Conservation (phyloP, 768 basidiomycete species). For the Strobilomyces confusus region DNA sequence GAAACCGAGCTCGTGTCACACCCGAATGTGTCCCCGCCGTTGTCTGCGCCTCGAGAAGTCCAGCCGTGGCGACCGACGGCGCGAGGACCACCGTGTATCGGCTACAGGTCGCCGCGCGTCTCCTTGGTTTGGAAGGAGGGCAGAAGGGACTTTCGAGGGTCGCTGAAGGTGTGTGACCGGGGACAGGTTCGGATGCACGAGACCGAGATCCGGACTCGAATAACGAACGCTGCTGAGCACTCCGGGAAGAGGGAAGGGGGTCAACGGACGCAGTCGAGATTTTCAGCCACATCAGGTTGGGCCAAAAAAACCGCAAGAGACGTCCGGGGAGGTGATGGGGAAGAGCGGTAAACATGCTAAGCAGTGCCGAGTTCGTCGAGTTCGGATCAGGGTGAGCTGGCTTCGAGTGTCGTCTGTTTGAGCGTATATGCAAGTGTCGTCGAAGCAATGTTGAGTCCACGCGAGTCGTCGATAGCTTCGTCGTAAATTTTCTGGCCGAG, state of each 20-base stretch:
- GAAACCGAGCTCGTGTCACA: slow-evolving; percentile 12
- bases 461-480: neutral
- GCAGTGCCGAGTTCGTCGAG: slow-evolving; percentile 8
- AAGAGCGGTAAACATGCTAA: neutral
- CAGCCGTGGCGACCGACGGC: neutral
- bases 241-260: neutral
- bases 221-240: slow-evolving; percentile 9
- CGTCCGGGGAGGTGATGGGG: slow-evolving; percentile 6
- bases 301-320: neutral
- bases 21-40: neutral
- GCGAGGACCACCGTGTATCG: neutral
- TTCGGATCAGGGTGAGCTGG: slow-evolving; percentile 10
- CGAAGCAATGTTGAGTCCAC: slow-evolving; percentile 12
- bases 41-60: neutral
- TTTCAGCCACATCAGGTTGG: slow-evolving; percentile 12
- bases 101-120: neutral
- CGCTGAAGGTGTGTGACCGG: too few species aligned
- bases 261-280: slow-evolving; percentile 1
- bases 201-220: slow-evolving; percentile 10
- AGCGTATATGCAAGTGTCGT: slow-evolving; percentile 6
- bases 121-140: too few species aligned
- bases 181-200: slow-evolving; percentile 8
- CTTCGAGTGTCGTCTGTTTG: slow-evolving; percentile 12
- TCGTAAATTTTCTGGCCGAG: slow-evolving; percentile 11
- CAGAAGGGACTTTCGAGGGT: too few species aligned